Percentiles rank a stretch among this genome's conserved stretches.
phyloP scores from a whole-genome alignment of 73 alveolate genomes.

The Blepharisma japonicum region DNA sequence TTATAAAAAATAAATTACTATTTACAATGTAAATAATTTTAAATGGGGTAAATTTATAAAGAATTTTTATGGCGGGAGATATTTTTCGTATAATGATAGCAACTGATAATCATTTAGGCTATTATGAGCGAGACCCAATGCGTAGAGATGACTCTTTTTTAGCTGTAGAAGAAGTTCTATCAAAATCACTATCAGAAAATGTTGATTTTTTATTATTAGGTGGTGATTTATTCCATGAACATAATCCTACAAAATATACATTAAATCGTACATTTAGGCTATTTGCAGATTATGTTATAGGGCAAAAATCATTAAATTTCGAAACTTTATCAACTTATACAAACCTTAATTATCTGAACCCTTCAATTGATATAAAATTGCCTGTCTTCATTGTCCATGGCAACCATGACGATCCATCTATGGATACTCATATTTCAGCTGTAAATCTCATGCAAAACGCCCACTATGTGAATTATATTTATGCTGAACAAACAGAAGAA shows the following conservation, averaged over 20 bases:
- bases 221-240: constrained; percentile 97
- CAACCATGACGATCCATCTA: constrained; percentile 96
- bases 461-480: constrained; percentile 87
- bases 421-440: constrained; percentile 79
- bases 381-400: constrained; percentile 96
- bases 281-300: constrained; percentile 81
- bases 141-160: constrained; percentile 89
- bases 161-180: constrained; percentile 89
- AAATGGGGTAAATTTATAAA: no score
- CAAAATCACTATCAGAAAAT: constrained; percentile 47
- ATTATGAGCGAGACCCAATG: constrained; percentile 78
- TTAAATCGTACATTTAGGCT: constrained; percentile 66
- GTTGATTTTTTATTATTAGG: constrained; percentile 89
- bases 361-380: constrained; percentile 71
- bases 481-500: constrained; percentile 76
- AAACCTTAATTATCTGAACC: constrained; percentile 74
- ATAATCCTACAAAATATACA: constrained; percentile 83
- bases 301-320: constrained; percentile 67
- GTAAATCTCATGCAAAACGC: constrained; percentile 75
- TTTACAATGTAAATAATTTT: no score
- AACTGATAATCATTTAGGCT: constrained; percentile 95
- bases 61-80: neutral
- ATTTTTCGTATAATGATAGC: constrained; percentile 83
- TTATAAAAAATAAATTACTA: no score
- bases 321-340: constrained; percentile 61